Evolutionary conservation across 2,329 filamentous ascomycete species (phyloP).

Genomic region (Scedosporium apiospermum): DNA sequence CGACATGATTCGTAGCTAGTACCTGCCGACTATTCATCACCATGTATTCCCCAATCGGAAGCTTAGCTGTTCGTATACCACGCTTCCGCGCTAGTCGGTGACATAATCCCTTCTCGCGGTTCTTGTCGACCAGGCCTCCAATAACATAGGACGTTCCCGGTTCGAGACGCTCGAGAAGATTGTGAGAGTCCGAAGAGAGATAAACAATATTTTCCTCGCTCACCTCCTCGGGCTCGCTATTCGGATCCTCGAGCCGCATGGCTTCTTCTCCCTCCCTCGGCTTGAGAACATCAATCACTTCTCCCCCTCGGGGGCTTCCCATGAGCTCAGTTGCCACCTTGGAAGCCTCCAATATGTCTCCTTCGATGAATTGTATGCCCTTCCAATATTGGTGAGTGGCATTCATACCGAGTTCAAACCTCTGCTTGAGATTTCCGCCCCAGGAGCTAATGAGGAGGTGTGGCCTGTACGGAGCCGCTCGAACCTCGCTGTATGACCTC

Average conservation of each 20-base stretch:
- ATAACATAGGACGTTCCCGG: slow-evolving; percentile 88
- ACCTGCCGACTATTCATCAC: slow-evolving; percentile 81
- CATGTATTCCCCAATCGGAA: slow-evolving; percentile 94
- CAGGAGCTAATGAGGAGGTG: slow-evolving; percentile 75
- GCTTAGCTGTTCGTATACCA: slow-evolving; percentile 76
- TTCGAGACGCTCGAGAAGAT: slow-evolving; percentile 73
- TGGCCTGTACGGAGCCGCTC: slow-evolving; percentile 53
- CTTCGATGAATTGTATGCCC: slow-evolving; percentile 61
- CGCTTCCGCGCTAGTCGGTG: slow-evolving; percentile 67
- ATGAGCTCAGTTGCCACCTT: slow-evolving; percentile 59
- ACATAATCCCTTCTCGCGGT: slow-evolving; percentile 90
- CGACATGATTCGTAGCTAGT: slow-evolving; percentile 87
- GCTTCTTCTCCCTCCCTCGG: slow-evolving; percentile 22
- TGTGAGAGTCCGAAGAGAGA: slow-evolving; percentile 80
- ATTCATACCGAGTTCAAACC: slow-evolving; percentile 68
- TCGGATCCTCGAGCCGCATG: slow-evolving; percentile 20
- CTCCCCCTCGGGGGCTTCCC: slow-evolving; percentile 44
- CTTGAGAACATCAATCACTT: slow-evolving; percentile 49
- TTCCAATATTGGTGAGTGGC: slow-evolving; percentile 73
- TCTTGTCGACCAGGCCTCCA: slow-evolving; percentile 90
- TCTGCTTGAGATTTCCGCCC: slow-evolving; percentile 61
- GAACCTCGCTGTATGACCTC: slow-evolving; percentile 82
- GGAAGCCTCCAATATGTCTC: slow-evolving; percentile 64
- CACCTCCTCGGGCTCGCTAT: slow-evolving; percentile 20
- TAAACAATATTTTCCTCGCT: slow-evolving; percentile 57